Base-by-base conservation (phyloP, 805 yeast genomes). In the Ogataea dorogensis region DNA sequence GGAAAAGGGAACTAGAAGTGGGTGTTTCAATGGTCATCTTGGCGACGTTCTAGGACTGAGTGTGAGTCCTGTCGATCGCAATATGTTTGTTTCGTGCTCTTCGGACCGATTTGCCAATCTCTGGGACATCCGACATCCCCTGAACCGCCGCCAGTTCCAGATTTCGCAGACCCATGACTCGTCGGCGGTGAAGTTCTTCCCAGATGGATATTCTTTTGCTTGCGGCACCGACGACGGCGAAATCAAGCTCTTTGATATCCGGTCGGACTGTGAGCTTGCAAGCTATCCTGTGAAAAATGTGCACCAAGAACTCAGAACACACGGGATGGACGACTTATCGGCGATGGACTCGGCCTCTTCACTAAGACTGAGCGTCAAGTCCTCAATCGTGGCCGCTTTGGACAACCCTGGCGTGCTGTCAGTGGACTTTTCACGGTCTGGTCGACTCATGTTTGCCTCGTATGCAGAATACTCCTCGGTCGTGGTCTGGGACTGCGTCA, bases 191-290 rank as follows among this genome's bases (percentile, higher is more conserved):
- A 67, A 72, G 43, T 77, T 77, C 49, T 80, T 81, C 53, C 86
- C 86, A 7, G 82, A 78, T 44, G 86, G 86, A 2, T 65, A 79
- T 40, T 71, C 86, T 1, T 77, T 88, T 48, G 76, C 74, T 0
- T 70, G 81, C 2, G 96, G 96, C 1, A 72, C 83, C 28, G 96
- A 87, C 52, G 94, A 85, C 56, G 89, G 91, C 3, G 56, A 70
- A 0, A 65, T 85, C 17, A 69, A 84, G 40, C 59, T 86, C 37
- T 83, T 75, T 58, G 97, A 88, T 56, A 58, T 86, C 28, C 68
- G 96, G 44, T 70, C 88, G 2, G 95, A 85, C 54, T 77, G 93
- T 44, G 80, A 75, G 44, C 53, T 87, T 27, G 70, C 77, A 7
- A 56, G 50, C 12, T 86, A 78, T 56, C 24, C 37, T 19, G 35